Conservation (phyloP, 257 asterid genomes). For the Nicotiana sylvestris region DNA sequence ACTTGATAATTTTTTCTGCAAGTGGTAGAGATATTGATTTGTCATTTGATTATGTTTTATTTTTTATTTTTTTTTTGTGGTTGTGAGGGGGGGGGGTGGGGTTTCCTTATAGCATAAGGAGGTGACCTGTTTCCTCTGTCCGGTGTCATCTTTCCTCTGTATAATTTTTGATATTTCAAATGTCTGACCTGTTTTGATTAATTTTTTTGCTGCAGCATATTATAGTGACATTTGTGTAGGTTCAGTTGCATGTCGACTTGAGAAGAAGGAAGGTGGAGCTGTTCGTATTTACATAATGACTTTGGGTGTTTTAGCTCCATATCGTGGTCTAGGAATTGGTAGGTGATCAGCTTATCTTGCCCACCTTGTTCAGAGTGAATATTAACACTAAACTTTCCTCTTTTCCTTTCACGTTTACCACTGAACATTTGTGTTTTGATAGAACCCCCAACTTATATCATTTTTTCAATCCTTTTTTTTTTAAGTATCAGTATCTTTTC, state of each 20-base stretch:
- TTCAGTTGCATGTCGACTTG: slow-evolving; percentile 89
- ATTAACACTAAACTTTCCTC: not conserved
- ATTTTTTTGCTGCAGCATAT: slow-evolving; percentile 53
- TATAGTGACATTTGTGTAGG: slow-evolving; percentile 94
- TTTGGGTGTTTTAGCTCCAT: slow-evolving; percentile 52
- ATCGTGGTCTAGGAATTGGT: slow-evolving; percentile 50
- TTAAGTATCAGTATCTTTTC: not conserved
- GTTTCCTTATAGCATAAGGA: not conserved
- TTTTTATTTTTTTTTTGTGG: too few species aligned
- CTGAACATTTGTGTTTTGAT: not conserved
- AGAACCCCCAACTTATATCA: not conserved
- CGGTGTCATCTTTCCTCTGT: not conserved
- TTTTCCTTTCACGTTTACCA: not conserved
- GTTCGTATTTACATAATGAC: slow-evolving; percentile 88
- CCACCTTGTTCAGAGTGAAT: not conserved
- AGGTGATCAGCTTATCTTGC: slow-evolving; percentile 13
- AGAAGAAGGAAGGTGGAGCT: slow-evolving; percentile 85
- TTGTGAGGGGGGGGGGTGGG: not conserved
- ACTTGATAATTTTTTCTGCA: not conserved
- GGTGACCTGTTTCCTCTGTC: not conserved
- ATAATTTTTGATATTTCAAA: not conserved
- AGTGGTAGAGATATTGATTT: not conserved
- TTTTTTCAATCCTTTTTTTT: not conserved
- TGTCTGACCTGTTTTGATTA: not conserved
- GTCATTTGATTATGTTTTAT: not conserved